Evolutionary conservation across 2,329 filamentous ascomycete species (phyloP).

Genomic region (Cryphonectria parasitica): DNA sequence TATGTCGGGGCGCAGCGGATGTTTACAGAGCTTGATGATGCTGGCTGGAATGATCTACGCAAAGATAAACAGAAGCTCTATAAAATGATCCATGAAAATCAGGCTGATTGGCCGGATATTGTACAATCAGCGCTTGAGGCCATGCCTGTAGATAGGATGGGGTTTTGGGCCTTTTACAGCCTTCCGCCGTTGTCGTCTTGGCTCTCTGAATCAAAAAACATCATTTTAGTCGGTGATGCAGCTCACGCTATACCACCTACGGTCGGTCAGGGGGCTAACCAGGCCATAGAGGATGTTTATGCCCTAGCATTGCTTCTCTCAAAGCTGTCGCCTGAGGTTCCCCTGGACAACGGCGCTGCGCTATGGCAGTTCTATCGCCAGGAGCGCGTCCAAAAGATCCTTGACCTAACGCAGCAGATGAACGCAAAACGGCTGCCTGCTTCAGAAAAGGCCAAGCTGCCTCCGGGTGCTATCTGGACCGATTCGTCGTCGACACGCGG

Average conservation of each 20-base stretch:
- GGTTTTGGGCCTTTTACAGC: constrained; percentile 50
- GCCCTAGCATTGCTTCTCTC: constrained; percentile 39
- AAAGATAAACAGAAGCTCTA: constrained; percentile 31
- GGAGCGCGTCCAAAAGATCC: constrained; percentile 49
- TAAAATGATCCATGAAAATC: constrained; percentile 41
- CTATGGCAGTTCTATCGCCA: constrained; percentile 54
- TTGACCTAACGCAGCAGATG: constrained; percentile 52
- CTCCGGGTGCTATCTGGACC: neutral
- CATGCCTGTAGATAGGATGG: constrained; percentile 37
- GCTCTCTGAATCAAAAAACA: constrained; percentile 38
- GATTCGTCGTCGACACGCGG: constrained; percentile 8
- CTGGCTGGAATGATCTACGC: constrained; percentile 26
- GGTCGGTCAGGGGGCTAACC: constrained; percentile 50
- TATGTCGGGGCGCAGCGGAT: constrained; percentile 31
- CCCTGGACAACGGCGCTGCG: constrained; percentile 34
- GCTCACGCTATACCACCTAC: constrained; percentile 52
- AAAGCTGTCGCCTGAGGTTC: neutral
- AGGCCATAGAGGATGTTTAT: constrained; percentile 54
- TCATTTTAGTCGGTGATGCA: constrained; percentile 49
- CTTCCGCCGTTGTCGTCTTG: constrained; percentile 48
- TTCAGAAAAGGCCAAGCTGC: constrained; percentile 27
- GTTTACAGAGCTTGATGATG: constrained; percentile 29
- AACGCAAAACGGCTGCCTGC: constrained; percentile 51
- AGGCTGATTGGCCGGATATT: constrained; percentile 41
- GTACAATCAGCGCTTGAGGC: constrained; percentile 44